Conservation (phyloP, 2,329 filamentous ascomycete species). For the Ceratocystis eucalypticola region DNA sequence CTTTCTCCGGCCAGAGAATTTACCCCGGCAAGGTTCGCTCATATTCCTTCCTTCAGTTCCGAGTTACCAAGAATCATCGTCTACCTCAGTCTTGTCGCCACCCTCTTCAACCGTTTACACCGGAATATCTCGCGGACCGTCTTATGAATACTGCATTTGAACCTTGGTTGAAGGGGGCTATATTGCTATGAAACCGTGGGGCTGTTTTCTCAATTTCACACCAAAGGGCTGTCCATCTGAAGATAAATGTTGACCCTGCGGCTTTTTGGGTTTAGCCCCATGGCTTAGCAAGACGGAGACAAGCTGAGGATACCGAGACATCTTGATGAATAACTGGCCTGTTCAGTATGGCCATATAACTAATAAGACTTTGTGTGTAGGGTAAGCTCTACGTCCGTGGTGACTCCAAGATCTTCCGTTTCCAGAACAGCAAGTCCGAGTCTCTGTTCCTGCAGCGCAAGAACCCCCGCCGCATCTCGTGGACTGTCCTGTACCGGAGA, state of each 20-base stretch:
- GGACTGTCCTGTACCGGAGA: slow-evolving; percentile 95
- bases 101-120: neutral
- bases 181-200: neutral
- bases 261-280: neutral
- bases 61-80: slow-evolving; percentile 9
- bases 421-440: slow-evolving; percentile 99
- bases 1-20: slow-evolving; percentile 52
- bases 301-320: neutral
- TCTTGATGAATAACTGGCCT: neutral
- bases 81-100: neutral
- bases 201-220: neutral
- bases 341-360: neutral
- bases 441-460: slow-evolving; percentile 99
- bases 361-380: slow-evolving; percentile 36
- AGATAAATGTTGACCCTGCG: slow-evolving; percentile 2
- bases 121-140: neutral
- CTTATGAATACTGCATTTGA: neutral
- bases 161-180: neutral
- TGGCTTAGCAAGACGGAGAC: neutral
- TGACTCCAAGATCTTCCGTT: slow-evolving; percentile 99
- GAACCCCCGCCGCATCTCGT: slow-evolving; percentile 98
- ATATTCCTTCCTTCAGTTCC: neutral
- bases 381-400: slow-evolving; percentile 99
- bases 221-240: neutral
- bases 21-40: slow-evolving; percentile 53